Conservation (phyloP, 805 yeast genomes). For the Pichia rugopelliculosa region DNA sequence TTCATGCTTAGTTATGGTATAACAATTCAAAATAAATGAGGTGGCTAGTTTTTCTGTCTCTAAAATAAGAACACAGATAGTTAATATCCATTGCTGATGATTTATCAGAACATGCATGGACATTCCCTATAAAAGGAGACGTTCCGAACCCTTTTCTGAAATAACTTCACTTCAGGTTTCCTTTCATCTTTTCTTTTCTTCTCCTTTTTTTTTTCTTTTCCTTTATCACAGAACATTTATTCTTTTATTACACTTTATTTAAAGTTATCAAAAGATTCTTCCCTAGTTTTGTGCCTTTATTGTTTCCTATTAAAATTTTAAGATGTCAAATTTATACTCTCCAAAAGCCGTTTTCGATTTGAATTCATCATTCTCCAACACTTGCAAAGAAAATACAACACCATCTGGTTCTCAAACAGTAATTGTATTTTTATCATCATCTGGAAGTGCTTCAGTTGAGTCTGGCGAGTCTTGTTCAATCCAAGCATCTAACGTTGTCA, state of each 20-base stretch:
- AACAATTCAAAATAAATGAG: too few species aligned
- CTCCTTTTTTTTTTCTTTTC: background rate
- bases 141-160: background rate
- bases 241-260: background rate
- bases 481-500: background rate
- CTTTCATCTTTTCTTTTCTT: too few species aligned
- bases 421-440: background rate
- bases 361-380: background rate
- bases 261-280: background rate
- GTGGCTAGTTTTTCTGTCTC: too few species aligned
- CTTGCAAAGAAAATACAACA: background rate
- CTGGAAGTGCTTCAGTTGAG: background rate
- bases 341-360: background rate
- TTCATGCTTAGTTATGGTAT: background rate
- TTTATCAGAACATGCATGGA: too few species aligned
- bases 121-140: background rate
- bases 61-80: too few species aligned
- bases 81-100: too few species aligned
- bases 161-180: background rate
- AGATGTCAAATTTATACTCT: background rate
- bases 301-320: background rate
- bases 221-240: background rate
- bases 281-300: background rate
- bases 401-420: background rate
- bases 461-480: background rate